These are phyloP conservation scores for Ampelocalamus luodianensis DNA, from an alignment of 176 grass and related monocot species.

Conservation along the genomic window DNA sequence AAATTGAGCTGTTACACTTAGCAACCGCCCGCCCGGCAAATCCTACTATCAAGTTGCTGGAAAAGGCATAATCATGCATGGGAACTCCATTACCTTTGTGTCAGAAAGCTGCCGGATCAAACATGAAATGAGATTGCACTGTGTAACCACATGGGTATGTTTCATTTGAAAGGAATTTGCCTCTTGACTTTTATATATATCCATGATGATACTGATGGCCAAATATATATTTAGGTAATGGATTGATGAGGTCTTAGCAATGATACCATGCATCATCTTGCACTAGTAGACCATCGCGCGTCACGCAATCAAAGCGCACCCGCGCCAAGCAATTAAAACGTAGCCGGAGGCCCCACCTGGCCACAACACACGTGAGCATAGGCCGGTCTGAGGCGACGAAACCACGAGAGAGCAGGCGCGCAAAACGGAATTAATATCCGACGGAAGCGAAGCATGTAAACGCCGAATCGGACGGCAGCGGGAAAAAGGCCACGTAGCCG, in stretches of 20 bases:
- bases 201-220: neutral
- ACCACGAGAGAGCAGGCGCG: no score
- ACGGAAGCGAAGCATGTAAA: no score
- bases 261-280: neutral
- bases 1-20: neutral
- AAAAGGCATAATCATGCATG: neutral
- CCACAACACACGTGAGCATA: no score
- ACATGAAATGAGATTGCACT: neutral
- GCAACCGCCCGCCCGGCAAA: neutral
- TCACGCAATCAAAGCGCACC: no score
- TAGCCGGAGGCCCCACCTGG: no score
- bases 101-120: neutral
- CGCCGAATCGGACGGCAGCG: no score
- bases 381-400: no score
- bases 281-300: no score
- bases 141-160: neutral
- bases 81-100: neutral
- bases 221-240: neutral
- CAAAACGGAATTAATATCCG: no score
- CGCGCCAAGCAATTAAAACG: no score
- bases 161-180: neutral
- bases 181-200: neutral
- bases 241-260: conserved; percentile 15
- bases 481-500: no score
- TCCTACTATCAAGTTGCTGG: neutral